These are phyloP conservation scores for Trichoderma atrobrunneum DNA, from an alignment of 2,329 filamentous ascomycete genomes.

Conservation along the genomic window DNA sequence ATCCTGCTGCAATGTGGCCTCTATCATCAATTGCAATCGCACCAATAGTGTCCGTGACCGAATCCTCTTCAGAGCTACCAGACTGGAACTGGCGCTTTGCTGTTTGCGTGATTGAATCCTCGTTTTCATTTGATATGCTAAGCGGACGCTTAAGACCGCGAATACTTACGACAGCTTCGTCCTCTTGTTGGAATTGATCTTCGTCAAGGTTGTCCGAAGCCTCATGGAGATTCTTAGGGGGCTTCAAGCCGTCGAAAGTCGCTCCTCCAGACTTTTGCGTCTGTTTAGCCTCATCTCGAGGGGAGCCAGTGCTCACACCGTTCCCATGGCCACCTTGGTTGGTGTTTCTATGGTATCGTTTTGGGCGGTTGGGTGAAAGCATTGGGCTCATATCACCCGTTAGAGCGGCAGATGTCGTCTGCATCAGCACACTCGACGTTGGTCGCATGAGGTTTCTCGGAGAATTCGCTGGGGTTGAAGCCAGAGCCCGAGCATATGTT, in stretches of 20 bases:
- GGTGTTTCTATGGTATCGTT: not conserved
- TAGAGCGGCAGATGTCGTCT: not conserved
- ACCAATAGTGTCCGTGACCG: constrained; percentile 88
- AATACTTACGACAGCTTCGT: constrained; percentile 19
- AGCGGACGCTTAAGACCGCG: constrained; percentile 38
- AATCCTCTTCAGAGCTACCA: constrained; percentile 49
- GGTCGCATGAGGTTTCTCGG: not conserved
- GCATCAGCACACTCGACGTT: not conserved
- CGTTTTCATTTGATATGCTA: constrained; percentile 9
- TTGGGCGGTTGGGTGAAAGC: not conserved
- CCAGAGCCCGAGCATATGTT: not conserved
- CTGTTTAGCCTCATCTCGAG: not conserved
- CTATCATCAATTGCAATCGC: constrained; percentile 86
- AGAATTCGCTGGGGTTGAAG: not conserved
- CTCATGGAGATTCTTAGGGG: not conserved
- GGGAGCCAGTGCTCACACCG: constrained; percentile 8
- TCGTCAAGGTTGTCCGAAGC: constrained; percentile 15
- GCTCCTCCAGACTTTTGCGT: not conserved
- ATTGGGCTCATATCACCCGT: not conserved
- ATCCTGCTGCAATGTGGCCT: constrained; percentile 88
- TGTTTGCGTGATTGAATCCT: constrained; percentile 7
- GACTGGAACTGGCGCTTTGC: constrained; percentile 25
- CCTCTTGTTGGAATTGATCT: constrained; percentile 1
- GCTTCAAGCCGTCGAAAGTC: not conserved
- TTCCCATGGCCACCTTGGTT: not conserved